These are phyloP conservation scores for Rubia tinctorum DNA, from an alignment of 305 asterid species.

Conservation along the genomic window DNA sequence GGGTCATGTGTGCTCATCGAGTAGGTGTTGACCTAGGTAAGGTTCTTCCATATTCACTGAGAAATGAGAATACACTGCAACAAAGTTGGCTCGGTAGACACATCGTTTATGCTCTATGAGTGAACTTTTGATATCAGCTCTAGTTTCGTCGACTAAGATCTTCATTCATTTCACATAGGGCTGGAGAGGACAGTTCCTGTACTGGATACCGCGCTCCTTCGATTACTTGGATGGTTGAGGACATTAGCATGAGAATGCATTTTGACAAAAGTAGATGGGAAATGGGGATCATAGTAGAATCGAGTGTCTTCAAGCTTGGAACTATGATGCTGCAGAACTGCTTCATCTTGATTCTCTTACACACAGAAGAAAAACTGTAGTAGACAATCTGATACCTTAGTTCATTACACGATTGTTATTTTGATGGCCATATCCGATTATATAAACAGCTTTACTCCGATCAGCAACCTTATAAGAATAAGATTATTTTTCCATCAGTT, in stretches of 20 bases:
- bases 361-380: background rate
- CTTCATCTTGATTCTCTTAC: background rate
- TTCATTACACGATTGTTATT: background rate
- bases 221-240: slow-evolving; percentile 84
- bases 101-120: background rate
- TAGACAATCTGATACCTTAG: background rate
- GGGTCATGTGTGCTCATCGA: slow-evolving; percentile 98
- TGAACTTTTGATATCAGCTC: background rate
- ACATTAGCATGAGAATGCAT: slow-evolving; percentile 55
- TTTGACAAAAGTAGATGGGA: background rate
- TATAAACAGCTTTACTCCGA: background rate
- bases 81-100: background rate
- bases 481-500: background rate
- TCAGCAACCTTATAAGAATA: background rate
- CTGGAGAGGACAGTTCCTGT: slow-evolving; percentile 64
- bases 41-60: slow-evolving; percentile 9
- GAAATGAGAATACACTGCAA: too few relatives aligned
- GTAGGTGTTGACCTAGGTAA: slow-evolving; percentile 97
- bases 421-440: background rate
- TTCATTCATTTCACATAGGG: slow-evolving; percentile 41
- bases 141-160: slow-evolving; percentile 8
- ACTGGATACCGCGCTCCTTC: slow-evolving; percentile 69
- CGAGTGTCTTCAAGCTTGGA: background rate
- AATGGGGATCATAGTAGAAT: background rate
- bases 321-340: background rate